Base-by-base conservation (phyloP, 371 early-diverging fungal genomes). In the Syncephalis plumigaleata region DNA sequence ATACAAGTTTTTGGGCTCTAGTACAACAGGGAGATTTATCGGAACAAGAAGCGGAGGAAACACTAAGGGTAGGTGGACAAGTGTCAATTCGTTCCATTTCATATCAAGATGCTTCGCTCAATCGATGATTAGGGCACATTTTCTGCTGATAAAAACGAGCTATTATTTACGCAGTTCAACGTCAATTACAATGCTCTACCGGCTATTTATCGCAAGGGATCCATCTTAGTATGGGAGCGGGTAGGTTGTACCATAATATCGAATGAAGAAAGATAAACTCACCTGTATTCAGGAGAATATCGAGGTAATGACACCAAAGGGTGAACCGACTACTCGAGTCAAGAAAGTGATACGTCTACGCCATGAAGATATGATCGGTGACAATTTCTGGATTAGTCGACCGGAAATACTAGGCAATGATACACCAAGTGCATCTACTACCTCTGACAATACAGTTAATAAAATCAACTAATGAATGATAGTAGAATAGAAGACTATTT, bases 1-100 rank as follows among this genome's bases (percentile, higher is more conserved):
- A 96, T 58, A 90, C 93, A 0, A 76, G 83, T 2, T 93, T 92
- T 62, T 94, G 95, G 95, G 66, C 77, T 5, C 63, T 96, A 40
- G 95, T 94, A 9, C 75, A 31, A 31, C 7, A 77, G 42, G 57
- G 67, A 31, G 82, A 80, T 9, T 65, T 68, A 25, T 60, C 75
- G 5, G 77, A 77, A 49, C 62, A 56, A 13, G 77, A 77, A 21
- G 86, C 88, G 5, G 84, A 83, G 54, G 65, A 68, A 36, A 53
- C 56, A 1, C 55, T 87, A 23, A 60, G 65, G 44, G 84, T 82
- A 75, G 58, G 62, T 50, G n/a, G n/a, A n/a, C n/a, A n/a, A n/a
- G n/a, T n/a, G n/a, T n/a, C n/a, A n/a, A n/a, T n/a, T n/a, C n/a
- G n/a, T n/a, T n/a, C n/a, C n/a, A n/a, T n/a, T n/a, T n/a, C n/a